Conservation (phyloP, 1,284 basidiomycete genomes). For the Prillingera fragicola region DNA sequence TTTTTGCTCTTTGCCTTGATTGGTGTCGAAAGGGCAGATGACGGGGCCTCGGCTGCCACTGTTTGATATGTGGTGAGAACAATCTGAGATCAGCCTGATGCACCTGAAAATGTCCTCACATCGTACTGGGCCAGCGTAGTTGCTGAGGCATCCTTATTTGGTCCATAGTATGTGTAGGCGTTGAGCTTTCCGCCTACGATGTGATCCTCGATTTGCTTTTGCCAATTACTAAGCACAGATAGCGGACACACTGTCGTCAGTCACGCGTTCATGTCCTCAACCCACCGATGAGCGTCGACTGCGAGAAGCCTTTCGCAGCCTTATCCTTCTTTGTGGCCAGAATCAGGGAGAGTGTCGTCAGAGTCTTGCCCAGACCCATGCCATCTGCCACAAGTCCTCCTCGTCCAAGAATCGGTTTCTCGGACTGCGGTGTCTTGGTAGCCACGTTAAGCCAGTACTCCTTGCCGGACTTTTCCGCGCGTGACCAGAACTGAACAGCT, state of each 20-base stretch:
- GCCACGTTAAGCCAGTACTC: slow-evolving; percentile 57
- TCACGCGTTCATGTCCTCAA: slow-evolving; percentile 2
- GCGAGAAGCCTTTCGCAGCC: slow-evolving; percentile 54
- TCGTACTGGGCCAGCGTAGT: slow-evolving; percentile 64
- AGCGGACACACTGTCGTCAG: slow-evolving; percentile 66
- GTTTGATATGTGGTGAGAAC: slow-evolving; percentile 88
- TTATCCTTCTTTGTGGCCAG: slow-evolving; percentile 66
- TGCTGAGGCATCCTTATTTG: slow-evolving; percentile 58
- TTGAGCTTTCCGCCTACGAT: slow-evolving; percentile 57
- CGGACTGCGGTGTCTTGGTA: slow-evolving; percentile 67
- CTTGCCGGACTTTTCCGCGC: slow-evolving; percentile 51
- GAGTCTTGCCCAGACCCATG: slow-evolving; percentile 80
- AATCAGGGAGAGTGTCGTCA: slow-evolving; percentile 71
- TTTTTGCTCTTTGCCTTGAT: slow-evolving; percentile 29
- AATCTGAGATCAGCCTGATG: slow-evolving; percentile 41
- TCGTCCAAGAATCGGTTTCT: slow-evolving; percentile 62
- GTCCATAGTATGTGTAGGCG: slow-evolving; percentile 60
- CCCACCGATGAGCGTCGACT: slow-evolving; percentile 68
- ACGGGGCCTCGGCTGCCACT: slow-evolving; percentile 30
- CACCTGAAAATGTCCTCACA: slow-evolving; percentile 21
- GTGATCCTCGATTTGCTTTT: slow-evolving; percentile 77
- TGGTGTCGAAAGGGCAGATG: slow-evolving; percentile 10
- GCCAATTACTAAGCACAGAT: slow-evolving; percentile 85
- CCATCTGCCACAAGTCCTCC: slow-evolving; percentile 83
- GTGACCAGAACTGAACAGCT: slow-evolving; percentile 82